These are phyloP conservation scores for Fusarium poae DNA, from an alignment of 2,329 filamentous ascomycete species.

Conservation along the genomic window DNA sequence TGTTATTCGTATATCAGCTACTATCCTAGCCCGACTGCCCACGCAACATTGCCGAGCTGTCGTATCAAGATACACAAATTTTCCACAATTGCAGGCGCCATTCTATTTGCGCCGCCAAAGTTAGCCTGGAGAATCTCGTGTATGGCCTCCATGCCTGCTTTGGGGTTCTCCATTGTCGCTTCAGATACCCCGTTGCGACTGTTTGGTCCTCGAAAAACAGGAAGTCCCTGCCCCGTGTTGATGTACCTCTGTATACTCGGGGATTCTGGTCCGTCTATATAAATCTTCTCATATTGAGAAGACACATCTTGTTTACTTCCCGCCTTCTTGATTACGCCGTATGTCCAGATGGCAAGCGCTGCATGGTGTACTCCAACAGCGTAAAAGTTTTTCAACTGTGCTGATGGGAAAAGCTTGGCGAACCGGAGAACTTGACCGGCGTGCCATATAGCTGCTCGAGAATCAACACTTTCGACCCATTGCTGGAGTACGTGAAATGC, in stretches of 20 bases:
- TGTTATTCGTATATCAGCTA: background rate
- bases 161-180: slow-evolving; percentile 66
- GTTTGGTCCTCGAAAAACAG: slow-evolving; percentile 60
- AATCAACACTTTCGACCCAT: slow-evolving; percentile 68
- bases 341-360: slow-evolving; percentile 76
- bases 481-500: slow-evolving; percentile 70
- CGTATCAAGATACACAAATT: slow-evolving; percentile 74
- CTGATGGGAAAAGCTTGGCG: slow-evolving; percentile 66
- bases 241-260: slow-evolving; percentile 69
- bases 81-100: slow-evolving; percentile 72
- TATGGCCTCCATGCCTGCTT: slow-evolving; percentile 69
- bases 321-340: slow-evolving; percentile 69
- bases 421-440: slow-evolving; percentile 75
- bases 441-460: slow-evolving; percentile 74
- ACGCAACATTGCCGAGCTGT: slow-evolving; percentile 68
- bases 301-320: slow-evolving; percentile 50
- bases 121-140: slow-evolving; percentile 69
- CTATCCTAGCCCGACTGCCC: slow-evolving; percentile 54
- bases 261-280: slow-evolving; percentile 69
- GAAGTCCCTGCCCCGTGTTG: slow-evolving; percentile 65
- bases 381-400: slow-evolving; percentile 73
- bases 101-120: slow-evolving; percentile 59
- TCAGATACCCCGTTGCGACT: slow-evolving; percentile 50
- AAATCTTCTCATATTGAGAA: slow-evolving; percentile 58
- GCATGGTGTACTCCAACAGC: slow-evolving; percentile 78